Evolutionary conservation across 2,329 filamentous ascomycete species (phyloP).

Genomic region (Fusarium mundagurra): DNA sequence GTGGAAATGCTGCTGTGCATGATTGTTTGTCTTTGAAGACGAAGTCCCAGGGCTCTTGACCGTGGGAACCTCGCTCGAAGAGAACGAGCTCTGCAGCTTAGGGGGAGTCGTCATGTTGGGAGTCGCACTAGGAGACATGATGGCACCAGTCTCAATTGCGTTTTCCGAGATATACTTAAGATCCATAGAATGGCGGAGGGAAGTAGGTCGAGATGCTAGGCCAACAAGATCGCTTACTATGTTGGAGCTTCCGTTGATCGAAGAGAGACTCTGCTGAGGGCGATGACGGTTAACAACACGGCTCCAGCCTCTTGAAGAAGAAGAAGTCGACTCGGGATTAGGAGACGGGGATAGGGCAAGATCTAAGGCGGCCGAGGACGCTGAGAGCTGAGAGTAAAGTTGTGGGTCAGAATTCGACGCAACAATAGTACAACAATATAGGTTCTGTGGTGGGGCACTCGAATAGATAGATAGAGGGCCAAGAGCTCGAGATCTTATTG

Average conservation of each 20-base stretch:
- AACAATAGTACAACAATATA: conserved; percentile 27
- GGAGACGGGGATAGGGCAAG: conserved; percentile 76
- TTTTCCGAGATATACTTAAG: conserved; percentile 61
- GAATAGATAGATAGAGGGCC: conserved; percentile 2
- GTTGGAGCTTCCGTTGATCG: conserved; percentile 54
- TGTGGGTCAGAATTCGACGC: conserved; percentile 47
- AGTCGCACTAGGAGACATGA: conserved; percentile 59
- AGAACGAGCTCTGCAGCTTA: conserved; percentile 88
- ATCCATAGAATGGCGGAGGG: conserved; percentile 68
- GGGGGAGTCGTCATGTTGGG: conserved; percentile 70
- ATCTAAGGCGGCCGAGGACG: conserved; percentile 83
- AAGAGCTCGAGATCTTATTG: conserved; percentile 15
- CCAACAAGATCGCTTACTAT: conserved; percentile 58
- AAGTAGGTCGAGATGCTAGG: conserved; percentile 59
- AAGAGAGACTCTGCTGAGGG: conserved; percentile 68
- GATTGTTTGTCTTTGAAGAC: conserved; percentile 62
- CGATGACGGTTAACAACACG: conserved; percentile 73
- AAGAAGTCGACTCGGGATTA: conserved; percentile 62
- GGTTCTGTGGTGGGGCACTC: conserved; percentile 1
- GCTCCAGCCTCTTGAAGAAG: conserved; percentile 64
- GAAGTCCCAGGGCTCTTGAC: conserved; percentile 74
- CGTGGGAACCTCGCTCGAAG: conserved; percentile 87
- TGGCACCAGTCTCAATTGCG: conserved; percentile 49
- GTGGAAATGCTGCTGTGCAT: conserved; percentile 72
- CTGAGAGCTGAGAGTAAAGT: conserved; percentile 70